These are phyloP conservation scores for Yarrowia divulgata DNA, from an alignment of 805 yeast species.

Conservation along the genomic window DNA sequence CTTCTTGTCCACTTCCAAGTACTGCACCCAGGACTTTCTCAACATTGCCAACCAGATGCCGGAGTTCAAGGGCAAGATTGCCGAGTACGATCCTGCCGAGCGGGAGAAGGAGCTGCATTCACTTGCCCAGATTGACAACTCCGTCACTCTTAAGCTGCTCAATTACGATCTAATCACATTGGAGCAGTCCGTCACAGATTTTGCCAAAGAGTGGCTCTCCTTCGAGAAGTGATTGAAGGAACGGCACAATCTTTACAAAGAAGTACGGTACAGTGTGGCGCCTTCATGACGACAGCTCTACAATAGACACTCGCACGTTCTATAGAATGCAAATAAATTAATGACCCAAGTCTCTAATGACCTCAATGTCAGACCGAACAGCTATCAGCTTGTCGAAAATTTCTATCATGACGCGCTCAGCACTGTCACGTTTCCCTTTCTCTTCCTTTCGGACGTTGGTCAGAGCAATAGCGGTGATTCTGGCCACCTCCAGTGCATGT, in stretches of 20 bases:
- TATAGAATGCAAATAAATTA: no score
- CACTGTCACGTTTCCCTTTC: background rate
- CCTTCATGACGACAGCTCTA: no score
- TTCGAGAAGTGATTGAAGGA: background rate
- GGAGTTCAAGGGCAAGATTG: slow-evolving; percentile 13
- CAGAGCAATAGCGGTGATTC: slow-evolving; percentile 8
- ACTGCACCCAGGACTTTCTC: slow-evolving; percentile 40
- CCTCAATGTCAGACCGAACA: background rate
- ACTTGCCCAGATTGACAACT: slow-evolving; percentile 5
- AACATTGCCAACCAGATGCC: slow-evolving; percentile 40
- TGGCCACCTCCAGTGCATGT: slow-evolving; percentile 20
- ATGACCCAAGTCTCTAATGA: background rate
- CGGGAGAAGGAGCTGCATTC: background rate
- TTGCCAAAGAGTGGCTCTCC: slow-evolving; percentile 7
- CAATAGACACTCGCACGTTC: no score
- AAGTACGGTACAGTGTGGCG: no score
- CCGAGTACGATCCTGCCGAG: background rate
- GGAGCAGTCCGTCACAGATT: slow-evolving; percentile 4
- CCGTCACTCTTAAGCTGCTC: slow-evolving; percentile 4
- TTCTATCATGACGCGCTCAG: background rate
- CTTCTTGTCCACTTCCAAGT: slow-evolving; percentile 42
- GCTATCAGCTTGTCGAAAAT: background rate
- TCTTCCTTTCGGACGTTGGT: slow-evolving; percentile 14
- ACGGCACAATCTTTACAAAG: no score
- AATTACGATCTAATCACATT: background rate